phyloP scores from a whole-genome alignment of 164 flowering plant species.

The Vitis labrusca region DNA sequence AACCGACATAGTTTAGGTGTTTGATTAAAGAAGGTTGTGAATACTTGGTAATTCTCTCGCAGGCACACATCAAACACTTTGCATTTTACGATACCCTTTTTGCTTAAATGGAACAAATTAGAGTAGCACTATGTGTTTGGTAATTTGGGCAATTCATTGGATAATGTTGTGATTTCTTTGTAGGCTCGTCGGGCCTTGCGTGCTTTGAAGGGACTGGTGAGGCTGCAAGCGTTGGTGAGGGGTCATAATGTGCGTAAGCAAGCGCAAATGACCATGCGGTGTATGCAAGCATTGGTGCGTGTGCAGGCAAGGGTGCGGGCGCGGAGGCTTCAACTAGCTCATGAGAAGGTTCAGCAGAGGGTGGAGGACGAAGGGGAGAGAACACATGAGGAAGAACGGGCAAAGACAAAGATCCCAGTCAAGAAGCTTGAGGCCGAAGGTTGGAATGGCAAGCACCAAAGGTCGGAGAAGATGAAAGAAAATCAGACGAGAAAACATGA shows the following conservation, averaged over 20 bases:
- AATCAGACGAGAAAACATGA: constrained; percentile 47
- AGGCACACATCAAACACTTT: too few relatives aligned
- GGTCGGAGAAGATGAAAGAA: constrained; percentile 39
- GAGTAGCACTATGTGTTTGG: too few relatives aligned
- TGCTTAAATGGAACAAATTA: too few relatives aligned
- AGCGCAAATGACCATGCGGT: constrained; percentile 97
- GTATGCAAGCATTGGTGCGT: constrained; percentile 93
- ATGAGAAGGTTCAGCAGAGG: constrained; percentile 36
- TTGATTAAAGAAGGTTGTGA: too few relatives aligned
- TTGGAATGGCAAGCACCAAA: constrained; percentile 42
- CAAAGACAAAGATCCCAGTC: constrained; percentile 14
- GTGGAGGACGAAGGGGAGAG: constrained; percentile 22
- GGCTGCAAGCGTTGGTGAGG: constrained; percentile 90
- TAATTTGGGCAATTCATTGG: background rate
- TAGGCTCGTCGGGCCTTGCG: constrained; percentile 91
- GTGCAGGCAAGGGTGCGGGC: constrained; percentile 90
- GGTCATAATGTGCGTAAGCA: constrained; percentile 95
- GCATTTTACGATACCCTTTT: too few relatives aligned
- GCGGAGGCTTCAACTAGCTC: constrained; percentile 56
- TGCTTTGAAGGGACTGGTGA: constrained; percentile 89
- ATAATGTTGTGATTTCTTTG: background rate
- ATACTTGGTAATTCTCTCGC: too few relatives aligned
- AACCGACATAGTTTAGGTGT: too few relatives aligned
- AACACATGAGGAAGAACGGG: background rate
- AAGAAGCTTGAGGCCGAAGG: constrained; percentile 24